These are phyloP conservation scores for Colletotrichum melonis DNA, from an alignment of 2,329 filamentous ascomycete genomes.

Conservation along the genomic window DNA sequence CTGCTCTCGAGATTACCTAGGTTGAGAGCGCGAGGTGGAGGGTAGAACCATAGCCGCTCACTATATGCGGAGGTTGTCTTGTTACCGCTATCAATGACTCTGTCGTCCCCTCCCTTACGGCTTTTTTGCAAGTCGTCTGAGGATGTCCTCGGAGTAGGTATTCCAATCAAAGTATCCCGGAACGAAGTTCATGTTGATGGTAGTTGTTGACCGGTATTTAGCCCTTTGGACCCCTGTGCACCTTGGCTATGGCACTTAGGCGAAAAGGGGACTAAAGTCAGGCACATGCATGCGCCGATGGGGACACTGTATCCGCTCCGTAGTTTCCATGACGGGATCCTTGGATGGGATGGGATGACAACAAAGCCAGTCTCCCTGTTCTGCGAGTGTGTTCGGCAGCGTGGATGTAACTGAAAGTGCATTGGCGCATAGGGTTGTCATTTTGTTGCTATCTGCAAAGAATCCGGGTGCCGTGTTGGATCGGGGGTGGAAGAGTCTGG, in stretches of 20 bases:
- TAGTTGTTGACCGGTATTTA: no score
- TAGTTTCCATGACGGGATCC: neutral
- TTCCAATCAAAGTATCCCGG: no score
- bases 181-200: no score
- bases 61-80: no score
- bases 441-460: neutral
- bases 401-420: neutral
- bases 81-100: no score
- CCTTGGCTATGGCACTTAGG: neutral
- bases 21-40: no score
- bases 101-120: no score
- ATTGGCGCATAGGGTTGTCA: neutral
- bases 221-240: no score
- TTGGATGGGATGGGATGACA: neutral
- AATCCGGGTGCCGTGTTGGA: neutral
- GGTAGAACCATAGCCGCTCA: no score
- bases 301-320: conserved; percentile 12
- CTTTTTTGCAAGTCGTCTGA: no score
- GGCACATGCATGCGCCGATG: conserved; percentile 34
- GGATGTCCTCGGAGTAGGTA: no score
- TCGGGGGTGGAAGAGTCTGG: neutral
- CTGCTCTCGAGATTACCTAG: no score
- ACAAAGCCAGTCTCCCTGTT: neutral
- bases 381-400: neutral
- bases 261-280: conserved; percentile 20